Conservation (phyloP, 192 early-diverging fungal genomes). For the Backusella macrospora region DNA sequence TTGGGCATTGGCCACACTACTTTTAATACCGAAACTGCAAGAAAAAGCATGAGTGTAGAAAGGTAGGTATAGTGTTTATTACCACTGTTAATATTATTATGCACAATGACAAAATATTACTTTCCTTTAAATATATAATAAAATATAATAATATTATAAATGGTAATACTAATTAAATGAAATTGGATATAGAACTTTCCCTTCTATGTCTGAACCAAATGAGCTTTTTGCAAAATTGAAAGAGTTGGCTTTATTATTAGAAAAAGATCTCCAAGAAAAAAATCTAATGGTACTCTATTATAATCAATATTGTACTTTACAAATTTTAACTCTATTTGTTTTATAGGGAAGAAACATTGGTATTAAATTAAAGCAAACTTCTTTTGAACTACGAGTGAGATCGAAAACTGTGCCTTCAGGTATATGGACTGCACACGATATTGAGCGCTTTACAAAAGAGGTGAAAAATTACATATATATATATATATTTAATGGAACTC, state of each 20-base stretch:
- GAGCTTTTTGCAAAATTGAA: conserved; percentile 45
- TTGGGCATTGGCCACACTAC: conserved; percentile 52
- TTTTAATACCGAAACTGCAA: conserved; percentile 35
- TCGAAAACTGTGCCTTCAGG: conserved; percentile 44
- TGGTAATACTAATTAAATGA: neutral
- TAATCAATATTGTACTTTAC: neutral
- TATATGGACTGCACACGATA: conserved; percentile 37
- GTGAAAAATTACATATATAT: conserved; percentile 19
- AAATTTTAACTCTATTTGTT: neutral
- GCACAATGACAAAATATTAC: neutral
- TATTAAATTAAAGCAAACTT: conserved; percentile 49
- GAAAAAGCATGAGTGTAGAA: conserved; percentile 58
- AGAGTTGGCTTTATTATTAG: conserved; percentile 46
- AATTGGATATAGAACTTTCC: conserved; percentile 45
- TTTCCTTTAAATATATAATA: neutral
- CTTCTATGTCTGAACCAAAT: conserved; percentile 37
- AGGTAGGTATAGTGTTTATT: conserved; percentile 29
- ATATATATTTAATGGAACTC: neutral
- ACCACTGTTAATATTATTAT: no score
- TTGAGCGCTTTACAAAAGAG: conserved; percentile 31
- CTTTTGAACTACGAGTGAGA: conserved; percentile 45
- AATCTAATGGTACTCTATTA: conserved; percentile 37
- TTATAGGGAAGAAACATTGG: conserved; percentile 46
- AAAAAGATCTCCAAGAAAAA: conserved; percentile 43
- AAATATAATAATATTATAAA: neutral